Evolutionary conservation across 2,329 filamentous ascomycete species (phyloP).

Genomic region (Phyllosticta capitalensis): DNA sequence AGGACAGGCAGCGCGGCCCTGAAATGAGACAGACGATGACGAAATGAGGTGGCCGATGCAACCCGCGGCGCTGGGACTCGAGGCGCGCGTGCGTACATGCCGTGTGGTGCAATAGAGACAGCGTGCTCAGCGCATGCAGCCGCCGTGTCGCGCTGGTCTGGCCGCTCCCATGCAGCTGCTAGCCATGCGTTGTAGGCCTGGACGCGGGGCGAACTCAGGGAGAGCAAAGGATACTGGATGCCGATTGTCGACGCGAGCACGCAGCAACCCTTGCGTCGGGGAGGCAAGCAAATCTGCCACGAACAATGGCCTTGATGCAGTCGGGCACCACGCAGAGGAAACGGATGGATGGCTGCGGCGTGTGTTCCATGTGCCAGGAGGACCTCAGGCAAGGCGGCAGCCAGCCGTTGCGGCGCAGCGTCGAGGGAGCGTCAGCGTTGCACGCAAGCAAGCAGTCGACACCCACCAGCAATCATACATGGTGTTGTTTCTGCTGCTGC

Average conservation of each 20-base stretch:
- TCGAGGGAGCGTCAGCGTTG: not conserved
- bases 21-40: not conserved
- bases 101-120: too few species aligned
- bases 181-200: too few species aligned
- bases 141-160: too few species aligned
- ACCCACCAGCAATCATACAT: not conserved
- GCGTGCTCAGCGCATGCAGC: too few species aligned
- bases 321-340: not conserved
- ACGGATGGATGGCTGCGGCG: not conserved
- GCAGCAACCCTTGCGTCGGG: not conserved
- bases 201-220: too few species aligned
- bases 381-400: not conserved
- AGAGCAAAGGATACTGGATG: too few species aligned
- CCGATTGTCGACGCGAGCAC: not conserved
- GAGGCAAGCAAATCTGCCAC: not conserved
- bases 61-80: too few species aligned
- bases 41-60: too few species aligned
- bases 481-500: not conserved
- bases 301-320: not conserved
- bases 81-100: too few species aligned
- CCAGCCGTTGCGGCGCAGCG: not conserved
- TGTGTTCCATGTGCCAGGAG: not conserved
- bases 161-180: too few species aligned
- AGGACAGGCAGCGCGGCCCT: not conserved
- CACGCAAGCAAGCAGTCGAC: not conserved